These are phyloP conservation scores for Diaporthe citriasiana DNA, from an alignment of 2,329 filamentous ascomycete genomes.

Conservation along the genomic window DNA sequence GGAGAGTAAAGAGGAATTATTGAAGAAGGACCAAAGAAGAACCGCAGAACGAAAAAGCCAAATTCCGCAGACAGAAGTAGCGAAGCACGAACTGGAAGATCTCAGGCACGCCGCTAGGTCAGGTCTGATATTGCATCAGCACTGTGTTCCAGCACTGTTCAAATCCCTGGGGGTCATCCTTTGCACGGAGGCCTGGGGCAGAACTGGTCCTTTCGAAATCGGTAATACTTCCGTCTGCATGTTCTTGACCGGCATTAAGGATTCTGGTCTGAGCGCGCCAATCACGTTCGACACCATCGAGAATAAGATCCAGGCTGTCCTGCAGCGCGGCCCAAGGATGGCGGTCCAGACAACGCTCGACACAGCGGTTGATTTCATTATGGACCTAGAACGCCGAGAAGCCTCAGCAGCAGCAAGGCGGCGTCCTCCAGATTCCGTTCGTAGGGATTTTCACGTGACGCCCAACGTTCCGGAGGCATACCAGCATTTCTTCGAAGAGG, in stretches of 20 bases:
- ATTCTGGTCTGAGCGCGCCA: conserved; percentile 6
- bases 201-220: neutral
- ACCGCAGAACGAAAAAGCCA: neutral
- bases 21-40: too few relatives aligned
- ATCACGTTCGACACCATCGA: conserved; percentile 11
- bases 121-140: neutral
- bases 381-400: neutral
- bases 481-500: neutral
- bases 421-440: neutral
- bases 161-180: neutral
- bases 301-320: neutral
- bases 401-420: neutral
- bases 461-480: neutral
- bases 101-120: neutral
- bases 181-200: neutral
- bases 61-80: neutral
- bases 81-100: neutral
- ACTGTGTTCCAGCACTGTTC: neutral
- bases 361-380: neutral
- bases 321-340: neutral
- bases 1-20: neutral
- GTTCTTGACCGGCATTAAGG: neutral
- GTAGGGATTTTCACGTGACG: neutral
- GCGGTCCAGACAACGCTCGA: conserved; percentile 8
- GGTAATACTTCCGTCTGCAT: neutral